phyloP scores from a whole-genome alignment of 257 asterid genomes.

The Solanum gandarillasii region DNA sequence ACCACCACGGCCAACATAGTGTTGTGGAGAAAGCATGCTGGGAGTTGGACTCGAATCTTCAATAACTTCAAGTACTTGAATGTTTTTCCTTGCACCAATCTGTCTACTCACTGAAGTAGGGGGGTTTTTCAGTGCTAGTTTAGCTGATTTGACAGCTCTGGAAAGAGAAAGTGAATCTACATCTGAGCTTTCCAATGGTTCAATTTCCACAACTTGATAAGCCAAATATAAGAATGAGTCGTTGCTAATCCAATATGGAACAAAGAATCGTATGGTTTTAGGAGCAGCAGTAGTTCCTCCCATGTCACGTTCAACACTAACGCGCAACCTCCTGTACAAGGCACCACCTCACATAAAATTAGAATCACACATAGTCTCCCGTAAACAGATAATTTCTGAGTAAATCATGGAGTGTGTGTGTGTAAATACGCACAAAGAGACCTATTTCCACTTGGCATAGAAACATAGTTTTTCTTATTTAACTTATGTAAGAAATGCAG shows the following conservation, averaged over 20 bases:
- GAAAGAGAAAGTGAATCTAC: constrained; percentile 47
- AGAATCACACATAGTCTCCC: background rate
- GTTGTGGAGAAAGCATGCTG: constrained; percentile 98
- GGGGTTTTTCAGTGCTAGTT: constrained; percentile 46
- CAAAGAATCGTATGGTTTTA: constrained; percentile 88
- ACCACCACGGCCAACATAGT: constrained; percentile 91
- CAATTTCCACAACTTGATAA: constrained; percentile 92
- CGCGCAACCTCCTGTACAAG: constrained; percentile 71
- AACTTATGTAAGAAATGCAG: background rate
- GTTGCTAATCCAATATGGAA: constrained; percentile 95
- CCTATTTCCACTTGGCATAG: background rate
- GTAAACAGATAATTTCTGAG: background rate
- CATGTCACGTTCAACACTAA: constrained; percentile 91
- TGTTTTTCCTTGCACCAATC: constrained; percentile 40
- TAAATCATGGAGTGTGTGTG: background rate
- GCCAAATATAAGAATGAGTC: constrained; percentile 67
- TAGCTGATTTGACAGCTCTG: constrained; percentile 63
- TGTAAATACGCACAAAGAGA: background rate
- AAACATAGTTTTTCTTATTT: background rate
- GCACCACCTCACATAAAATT: background rate
- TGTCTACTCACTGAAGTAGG: constrained; percentile 51
- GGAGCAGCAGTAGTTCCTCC: constrained; percentile 92
- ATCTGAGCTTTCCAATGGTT: constrained; percentile 58
- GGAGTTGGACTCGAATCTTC: constrained; percentile 92
- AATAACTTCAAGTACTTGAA: constrained; percentile 80